A percentile compares a stretch with the other conserved stretches of the same genome.
phyloP scores from a whole-genome alignment of 768 basidiomycete species.

The Hygrocybe punicea region DNA sequence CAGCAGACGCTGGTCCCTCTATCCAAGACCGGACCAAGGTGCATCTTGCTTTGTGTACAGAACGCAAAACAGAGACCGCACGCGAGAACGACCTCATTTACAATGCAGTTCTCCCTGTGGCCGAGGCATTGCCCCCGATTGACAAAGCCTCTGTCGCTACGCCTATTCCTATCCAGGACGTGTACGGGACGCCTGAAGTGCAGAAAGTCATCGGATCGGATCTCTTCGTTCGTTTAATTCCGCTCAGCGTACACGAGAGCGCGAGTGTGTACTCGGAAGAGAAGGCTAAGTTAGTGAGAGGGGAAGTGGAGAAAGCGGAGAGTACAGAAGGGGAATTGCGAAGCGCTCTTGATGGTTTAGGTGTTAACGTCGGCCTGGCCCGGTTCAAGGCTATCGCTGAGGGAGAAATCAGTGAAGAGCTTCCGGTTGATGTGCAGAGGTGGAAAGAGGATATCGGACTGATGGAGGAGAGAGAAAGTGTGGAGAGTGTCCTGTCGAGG shows the following conservation, averaged over 20 bases:
- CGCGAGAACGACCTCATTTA: slow-evolving; percentile 98
- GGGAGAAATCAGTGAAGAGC: slow-evolving; percentile 59
- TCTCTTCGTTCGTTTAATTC: too few relatives aligned
- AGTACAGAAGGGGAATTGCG: slow-evolving; percentile 77
- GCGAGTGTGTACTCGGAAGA: too few relatives aligned
- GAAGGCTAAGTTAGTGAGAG: too few relatives aligned
- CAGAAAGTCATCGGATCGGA: too few relatives aligned
- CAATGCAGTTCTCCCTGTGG: slow-evolving; percentile 79
- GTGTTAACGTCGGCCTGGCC: too few relatives aligned
- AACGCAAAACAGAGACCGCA: slow-evolving; percentile 69
- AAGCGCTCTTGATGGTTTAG: too few relatives aligned
- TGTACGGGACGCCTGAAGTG: slow-evolving; percentile 86
- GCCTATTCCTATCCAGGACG: slow-evolving; percentile 89
- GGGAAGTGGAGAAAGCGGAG: slow-evolving; percentile 85
- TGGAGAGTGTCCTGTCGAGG: slow-evolving; percentile 60
- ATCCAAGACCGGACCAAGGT: slow-evolving; percentile 81
- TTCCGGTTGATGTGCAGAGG: slow-evolving; percentile 65
- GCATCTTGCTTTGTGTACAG: slow-evolving; percentile 72
- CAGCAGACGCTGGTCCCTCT: slow-evolving; percentile 78
- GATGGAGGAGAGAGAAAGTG: slow-evolving; percentile 64
- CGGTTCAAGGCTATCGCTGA: slow-evolving; percentile 71
- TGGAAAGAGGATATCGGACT: slow-evolving; percentile 72
- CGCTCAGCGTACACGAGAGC: too few relatives aligned
- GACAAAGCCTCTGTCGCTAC: slow-evolving; percentile 82
- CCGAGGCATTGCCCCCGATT: slow-evolving; percentile 73